Conservation (phyloP, 1,284 basidiomycete species). For the Ustanciosporium gigantosporum region DNA sequence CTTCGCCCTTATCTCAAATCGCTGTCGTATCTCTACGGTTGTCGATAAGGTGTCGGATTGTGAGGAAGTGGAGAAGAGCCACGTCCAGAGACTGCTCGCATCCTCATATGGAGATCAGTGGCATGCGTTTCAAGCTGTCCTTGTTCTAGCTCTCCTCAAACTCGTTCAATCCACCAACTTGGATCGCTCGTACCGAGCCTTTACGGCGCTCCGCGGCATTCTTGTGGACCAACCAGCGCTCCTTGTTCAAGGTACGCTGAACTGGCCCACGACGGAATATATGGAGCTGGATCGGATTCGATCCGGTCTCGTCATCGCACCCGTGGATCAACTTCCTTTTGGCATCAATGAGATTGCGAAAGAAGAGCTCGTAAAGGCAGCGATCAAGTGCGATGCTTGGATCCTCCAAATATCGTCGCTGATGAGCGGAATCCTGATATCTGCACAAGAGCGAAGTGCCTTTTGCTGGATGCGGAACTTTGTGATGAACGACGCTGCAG, state of each 20-base stretch:
- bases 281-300: not conserved
- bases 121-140: not conserved
- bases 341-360: not conserved
- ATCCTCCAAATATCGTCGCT: slow-evolving; percentile 69
- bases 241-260: not conserved
- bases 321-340: not conserved
- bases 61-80: not conserved
- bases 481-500: not conserved
- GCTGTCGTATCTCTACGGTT: slow-evolving; percentile 2
- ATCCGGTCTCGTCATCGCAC: not conserved
- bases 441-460: not conserved
- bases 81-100: not conserved
- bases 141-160: slow-evolving; percentile 9
- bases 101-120: not conserved
- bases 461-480: not conserved
- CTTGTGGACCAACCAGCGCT: not conserved
- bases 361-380: not conserved
- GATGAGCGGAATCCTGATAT: slow-evolving; percentile 67
- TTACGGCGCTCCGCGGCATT: slow-evolving; percentile 6
- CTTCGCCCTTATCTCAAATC: slow-evolving; percentile 7
- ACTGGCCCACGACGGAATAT: not conserved
- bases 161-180: not conserved
- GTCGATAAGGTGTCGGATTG: not conserved
- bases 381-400: slow-evolving; percentile 69
- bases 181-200: slow-evolving; percentile 9